phyloP scores from a whole-genome alignment of 2,329 filamentous ascomycete genomes.

The Exophiala phaeomuriformis region DNA sequence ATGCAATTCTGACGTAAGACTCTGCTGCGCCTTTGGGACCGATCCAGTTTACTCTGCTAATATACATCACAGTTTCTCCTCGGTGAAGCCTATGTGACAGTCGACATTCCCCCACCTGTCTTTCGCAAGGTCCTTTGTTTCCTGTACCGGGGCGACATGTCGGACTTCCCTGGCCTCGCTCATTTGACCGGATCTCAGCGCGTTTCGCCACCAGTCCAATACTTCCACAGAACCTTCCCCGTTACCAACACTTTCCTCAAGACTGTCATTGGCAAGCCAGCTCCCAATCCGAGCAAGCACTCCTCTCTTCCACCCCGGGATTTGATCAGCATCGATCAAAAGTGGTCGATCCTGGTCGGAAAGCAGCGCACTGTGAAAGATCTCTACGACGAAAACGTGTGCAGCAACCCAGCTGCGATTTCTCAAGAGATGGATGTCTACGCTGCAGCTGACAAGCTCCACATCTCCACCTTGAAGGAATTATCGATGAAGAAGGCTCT shows the following conservation, averaged over 20 bases:
- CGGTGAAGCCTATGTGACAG: constrained; percentile 4
- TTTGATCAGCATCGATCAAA: constrained; percentile 4
- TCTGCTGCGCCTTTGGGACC: neutral
- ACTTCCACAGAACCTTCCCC: constrained; percentile 1
- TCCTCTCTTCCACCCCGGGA: neutral
- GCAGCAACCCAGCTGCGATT: constrained; percentile 1
- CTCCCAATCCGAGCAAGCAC: neutral
- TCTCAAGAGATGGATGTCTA: constrained; percentile 5
- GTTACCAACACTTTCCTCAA: constrained; percentile 1
- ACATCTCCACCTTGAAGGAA: constrained; percentile 3
- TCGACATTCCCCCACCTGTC: constrained; percentile 2
- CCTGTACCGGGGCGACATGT: constrained; percentile 6
- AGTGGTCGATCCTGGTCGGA: constrained; percentile 3
- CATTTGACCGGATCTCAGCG: neutral
- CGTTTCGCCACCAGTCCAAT: neutral
- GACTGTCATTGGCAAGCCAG: neutral
- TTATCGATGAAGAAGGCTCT: constrained; percentile 2
- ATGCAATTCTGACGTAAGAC: constrained; percentile 2
- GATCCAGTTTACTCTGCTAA: neutral
- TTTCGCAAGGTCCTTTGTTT: constrained; percentile 10
- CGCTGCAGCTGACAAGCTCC: constrained; percentile 2
- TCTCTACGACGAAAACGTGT: constrained; percentile 1
- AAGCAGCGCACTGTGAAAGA: constrained; percentile 5
- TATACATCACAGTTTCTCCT: constrained; percentile 1
- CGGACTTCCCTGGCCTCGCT: neutral